Conservation (phyloP, 345 rosid species). For the Odontarrhena argentea region DNA sequence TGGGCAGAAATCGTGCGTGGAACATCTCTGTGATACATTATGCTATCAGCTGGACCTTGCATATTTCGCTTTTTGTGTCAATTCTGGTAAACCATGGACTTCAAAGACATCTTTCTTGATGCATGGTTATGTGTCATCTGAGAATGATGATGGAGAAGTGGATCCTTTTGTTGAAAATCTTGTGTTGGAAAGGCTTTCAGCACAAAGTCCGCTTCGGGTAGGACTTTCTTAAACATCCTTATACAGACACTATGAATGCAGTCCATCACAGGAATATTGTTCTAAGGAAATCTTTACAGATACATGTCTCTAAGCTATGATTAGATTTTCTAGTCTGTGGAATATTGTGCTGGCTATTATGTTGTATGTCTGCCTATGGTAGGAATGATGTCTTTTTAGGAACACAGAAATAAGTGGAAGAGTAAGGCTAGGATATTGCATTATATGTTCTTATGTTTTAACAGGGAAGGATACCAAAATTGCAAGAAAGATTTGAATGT, state of each 20-base stretch:
- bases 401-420: background rate
- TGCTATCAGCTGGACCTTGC: constrained; percentile 92
- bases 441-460: background rate
- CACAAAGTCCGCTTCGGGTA: constrained; percentile 94
- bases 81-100: constrained; percentile 84
- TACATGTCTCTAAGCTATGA: constrained; percentile 11
- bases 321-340: background rate
- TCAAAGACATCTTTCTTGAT: constrained; percentile 64
- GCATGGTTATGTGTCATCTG: constrained; percentile 57
- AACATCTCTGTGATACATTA: constrained; percentile 77
- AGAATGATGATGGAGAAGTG: constrained; percentile 50
- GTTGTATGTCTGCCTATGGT: background rate
- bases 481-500: constrained; percentile 1
- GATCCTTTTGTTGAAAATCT: constrained; percentile 93
- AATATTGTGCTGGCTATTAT: background rate
- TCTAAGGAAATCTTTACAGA: constrained; percentile 20
- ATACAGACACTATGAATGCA: constrained; percentile 17
- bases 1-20: constrained; percentile 82
- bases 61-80: constrained; percentile 80
- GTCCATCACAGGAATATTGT: constrained; percentile 11
- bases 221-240: constrained; percentile 27
- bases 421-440: constrained; percentile 17
- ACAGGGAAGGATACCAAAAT: constrained; percentile 9
- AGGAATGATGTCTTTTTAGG: constrained; percentile 19
- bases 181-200: constrained; percentile 93